Evolutionary conservation across 441 rosid genomes (phyloP).

Genomic region (Adansonia rubrostipa): DNA sequence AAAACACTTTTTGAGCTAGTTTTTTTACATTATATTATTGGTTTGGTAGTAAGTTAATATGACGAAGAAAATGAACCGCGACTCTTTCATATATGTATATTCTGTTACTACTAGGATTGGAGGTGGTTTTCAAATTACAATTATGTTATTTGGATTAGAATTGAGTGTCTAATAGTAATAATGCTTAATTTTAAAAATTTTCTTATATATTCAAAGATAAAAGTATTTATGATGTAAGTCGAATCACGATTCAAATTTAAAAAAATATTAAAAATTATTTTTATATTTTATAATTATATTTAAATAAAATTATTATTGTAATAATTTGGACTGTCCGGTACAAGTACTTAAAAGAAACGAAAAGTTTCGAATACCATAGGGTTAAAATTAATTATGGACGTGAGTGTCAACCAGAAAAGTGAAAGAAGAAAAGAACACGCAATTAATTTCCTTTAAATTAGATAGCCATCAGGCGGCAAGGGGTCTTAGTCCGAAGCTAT

Average conservation of each 20-base stretch:
- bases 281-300: too few relatives aligned
- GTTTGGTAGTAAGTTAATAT: background rate
- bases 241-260: too few relatives aligned
- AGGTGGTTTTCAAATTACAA: background rate
- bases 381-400: too few relatives aligned
- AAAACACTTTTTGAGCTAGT: background rate
- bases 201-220: too few relatives aligned
- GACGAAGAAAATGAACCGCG: background rate
- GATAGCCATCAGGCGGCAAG: background rate
- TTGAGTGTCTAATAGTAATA: too few relatives aligned
- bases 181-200: too few relatives aligned
- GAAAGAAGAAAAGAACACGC: background rate
- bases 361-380: too few relatives aligned
- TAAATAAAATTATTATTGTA: too few relatives aligned
- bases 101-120: background rate
- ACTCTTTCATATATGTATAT: background rate
- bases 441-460: background rate
- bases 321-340: too few relatives aligned
- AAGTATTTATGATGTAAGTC: too few relatives aligned
- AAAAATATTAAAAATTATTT: too few relatives aligned
- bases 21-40: background rate
- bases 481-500: background rate
- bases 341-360: too few relatives aligned
- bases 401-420: background rate
- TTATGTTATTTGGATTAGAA: background rate